A percentile compares a stretch with the other conserved stretches of the same genome.
Conservation (phyloP, 2,329 filamentous ascomycete species). For the Aureobasidium leucospermi region DNA sequence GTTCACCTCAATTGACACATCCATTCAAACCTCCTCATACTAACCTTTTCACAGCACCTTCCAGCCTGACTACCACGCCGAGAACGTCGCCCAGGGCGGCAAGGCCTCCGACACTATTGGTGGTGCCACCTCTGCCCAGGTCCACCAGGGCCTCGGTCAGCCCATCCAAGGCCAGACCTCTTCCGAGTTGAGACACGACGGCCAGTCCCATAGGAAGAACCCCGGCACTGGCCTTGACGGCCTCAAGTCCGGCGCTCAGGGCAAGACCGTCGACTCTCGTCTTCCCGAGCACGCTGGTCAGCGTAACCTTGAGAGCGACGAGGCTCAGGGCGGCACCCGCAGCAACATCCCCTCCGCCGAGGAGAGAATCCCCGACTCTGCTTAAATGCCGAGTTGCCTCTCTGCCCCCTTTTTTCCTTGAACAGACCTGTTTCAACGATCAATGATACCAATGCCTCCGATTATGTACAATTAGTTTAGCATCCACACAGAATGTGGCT, state of each 20-base stretch:
- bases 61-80: constrained; percentile 35
- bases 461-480: constrained; percentile 3
- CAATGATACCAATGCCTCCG: constrained; percentile 11
- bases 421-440: neutral
- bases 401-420: neutral
- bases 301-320: constrained; percentile 30
- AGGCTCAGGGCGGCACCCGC: constrained; percentile 28
- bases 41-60: constrained; percentile 27
- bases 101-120: constrained; percentile 40
- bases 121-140: constrained; percentile 47
- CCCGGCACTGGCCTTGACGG: constrained; percentile 36
- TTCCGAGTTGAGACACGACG: constrained; percentile 42
- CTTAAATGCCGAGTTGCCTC: neutral
- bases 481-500: neutral
- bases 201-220: constrained; percentile 35
- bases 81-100: constrained; percentile 33
- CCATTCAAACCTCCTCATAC: neutral
- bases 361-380: constrained; percentile 28
- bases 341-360: constrained; percentile 27
- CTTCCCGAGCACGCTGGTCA: constrained; percentile 30
- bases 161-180: constrained; percentile 44
- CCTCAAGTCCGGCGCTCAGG: constrained; percentile 26
- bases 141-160: constrained; percentile 48
- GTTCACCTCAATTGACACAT: neutral
- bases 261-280: constrained; percentile 23